These are phyloP conservation scores for Colletotrichum nymphaeae DNA, from an alignment of 2,329 filamentous ascomycete species.

Conservation along the genomic window DNA sequence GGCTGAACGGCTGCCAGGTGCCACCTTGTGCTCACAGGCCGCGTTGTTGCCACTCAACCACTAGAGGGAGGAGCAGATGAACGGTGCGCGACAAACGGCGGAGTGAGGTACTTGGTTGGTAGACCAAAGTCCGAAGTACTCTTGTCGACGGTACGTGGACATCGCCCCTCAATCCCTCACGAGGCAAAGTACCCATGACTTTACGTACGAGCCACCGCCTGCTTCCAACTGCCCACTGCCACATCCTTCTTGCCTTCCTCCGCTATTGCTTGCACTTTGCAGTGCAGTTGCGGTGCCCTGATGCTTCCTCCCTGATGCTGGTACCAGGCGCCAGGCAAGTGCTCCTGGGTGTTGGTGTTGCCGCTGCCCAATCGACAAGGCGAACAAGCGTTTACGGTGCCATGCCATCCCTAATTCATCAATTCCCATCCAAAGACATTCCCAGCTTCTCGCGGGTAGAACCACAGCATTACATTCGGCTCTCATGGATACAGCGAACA, in stretches of 20 bases:
- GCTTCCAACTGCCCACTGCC: slow-evolving; percentile 29
- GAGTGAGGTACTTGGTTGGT: background rate
- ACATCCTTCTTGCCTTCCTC: slow-evolving; percentile 3
- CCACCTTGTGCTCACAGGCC: background rate
- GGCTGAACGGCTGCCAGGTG: background rate
- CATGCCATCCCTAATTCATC: background rate
- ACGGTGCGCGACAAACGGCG: background rate
- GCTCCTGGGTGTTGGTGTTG: slow-evolving; percentile 6
- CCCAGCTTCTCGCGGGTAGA: slow-evolving; percentile 18
- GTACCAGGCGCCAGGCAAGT: background rate
- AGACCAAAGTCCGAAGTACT: background rate
- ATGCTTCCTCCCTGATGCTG: slow-evolving; percentile 3
- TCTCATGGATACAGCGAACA: slow-evolving; percentile 4
- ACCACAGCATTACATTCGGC: slow-evolving; percentile 19
- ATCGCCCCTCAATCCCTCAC: background rate
- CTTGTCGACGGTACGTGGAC: slow-evolving; percentile 11
- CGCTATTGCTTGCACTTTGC: background rate
- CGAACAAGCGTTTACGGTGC: background rate
- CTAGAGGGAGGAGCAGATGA: slow-evolving; percentile 1
- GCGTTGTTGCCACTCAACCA: slow-evolving; percentile 28
- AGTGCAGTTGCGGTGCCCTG: background rate
- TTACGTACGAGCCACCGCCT: slow-evolving; percentile 16
- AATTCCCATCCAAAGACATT: background rate
- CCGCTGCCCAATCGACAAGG: slow-evolving; percentile 6
- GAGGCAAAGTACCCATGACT: slow-evolving; percentile 22